Base-by-base conservation (phyloP, 306 rosid genomes). In the Psophocarpus tetragonolobus region DNA sequence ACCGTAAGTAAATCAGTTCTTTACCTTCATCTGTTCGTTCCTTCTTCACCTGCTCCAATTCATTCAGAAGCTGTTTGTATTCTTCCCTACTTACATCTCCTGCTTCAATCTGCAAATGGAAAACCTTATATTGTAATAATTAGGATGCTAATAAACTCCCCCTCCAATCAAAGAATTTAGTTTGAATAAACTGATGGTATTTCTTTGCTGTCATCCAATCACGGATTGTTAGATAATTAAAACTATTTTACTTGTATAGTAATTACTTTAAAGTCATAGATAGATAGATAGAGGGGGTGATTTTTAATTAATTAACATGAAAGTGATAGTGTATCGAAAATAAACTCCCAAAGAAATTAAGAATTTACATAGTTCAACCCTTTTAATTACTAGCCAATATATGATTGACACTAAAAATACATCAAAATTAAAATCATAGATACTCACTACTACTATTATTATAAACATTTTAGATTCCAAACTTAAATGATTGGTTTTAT, bases 1-100 rank as follows among this genome's bases (percentile, higher is more conserved):
- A 89, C 13, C 89, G 53, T 79, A 88, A 48, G 85, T 62, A 50
- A 39, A 85, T 79, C n/a, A 86, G 64, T 51, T 87, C 91, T 53
- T 32, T 71, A 4, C 68, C 82, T 66, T 90, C 87, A 17, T 70
- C 86, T 66, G 78, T 82, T 73, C 70, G 60, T 36, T 84, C 87
- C 68, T 77, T 84, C 83, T 82, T 83, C 3, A 82, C 26, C 35
- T 80, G 63, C 48, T 86, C 87, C 47, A 90, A 6, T 68, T 90
- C 90, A 38, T 80, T 71, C 21, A 77, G 20, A 48, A 84, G 68
- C 38, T 56, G 38, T 9, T 60, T 77, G 36, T 81, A 75, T 5
- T 88, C 91, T 72, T 86, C 89, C 67, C 39, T 81, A 45, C 77
- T 71, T 6, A 66, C 67, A 41, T 17, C 57, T 80, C 81, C 85